Percentiles rank a stretch among this genome's conserved stretches.
Conservation (phyloP, 306 rosid genomes). For the Inga laurina region DNA sequence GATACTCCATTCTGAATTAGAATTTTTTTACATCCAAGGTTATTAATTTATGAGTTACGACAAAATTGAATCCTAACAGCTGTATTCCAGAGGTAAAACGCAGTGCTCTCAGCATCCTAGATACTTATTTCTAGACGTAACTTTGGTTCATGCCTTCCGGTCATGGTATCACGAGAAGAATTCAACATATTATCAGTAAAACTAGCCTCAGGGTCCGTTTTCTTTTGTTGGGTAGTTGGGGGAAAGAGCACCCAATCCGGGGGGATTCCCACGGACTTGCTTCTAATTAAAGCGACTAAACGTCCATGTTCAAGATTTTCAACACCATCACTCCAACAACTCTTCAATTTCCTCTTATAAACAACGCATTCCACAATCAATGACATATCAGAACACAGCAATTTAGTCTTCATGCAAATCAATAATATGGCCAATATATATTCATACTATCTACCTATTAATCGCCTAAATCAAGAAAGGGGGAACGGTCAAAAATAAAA, state of each 20-base stretch:
- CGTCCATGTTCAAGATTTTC: not conserved
- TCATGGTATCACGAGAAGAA: not conserved
- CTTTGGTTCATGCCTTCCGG: not conserved
- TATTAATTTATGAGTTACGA: not conserved
- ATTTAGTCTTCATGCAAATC: not conserved
- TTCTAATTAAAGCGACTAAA: not conserved
- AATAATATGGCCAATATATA: not conserved
- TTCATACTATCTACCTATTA: not conserved
- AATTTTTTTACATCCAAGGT: not conserved
- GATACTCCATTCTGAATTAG: not conserved
- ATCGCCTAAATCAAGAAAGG: not conserved
- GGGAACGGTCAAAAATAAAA: not conserved
- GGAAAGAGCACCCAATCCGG: not conserved
- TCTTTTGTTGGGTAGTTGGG: not conserved
- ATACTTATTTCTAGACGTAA: not conserved
- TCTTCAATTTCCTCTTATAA: not conserved
- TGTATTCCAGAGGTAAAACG: not conserved
- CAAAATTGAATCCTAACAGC: not conserved
- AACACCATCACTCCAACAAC: not conserved
- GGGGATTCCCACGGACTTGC: not conserved
- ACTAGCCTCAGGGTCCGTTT: not conserved
- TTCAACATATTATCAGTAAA: not conserved
- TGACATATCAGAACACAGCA: not conserved
- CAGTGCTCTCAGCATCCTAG: not conserved
- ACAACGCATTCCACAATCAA: not conserved